Evolutionary conservation across 768 basidiomycete genomes (phyloP).

Genomic region (Paxillus ammoniavirescens): DNA sequence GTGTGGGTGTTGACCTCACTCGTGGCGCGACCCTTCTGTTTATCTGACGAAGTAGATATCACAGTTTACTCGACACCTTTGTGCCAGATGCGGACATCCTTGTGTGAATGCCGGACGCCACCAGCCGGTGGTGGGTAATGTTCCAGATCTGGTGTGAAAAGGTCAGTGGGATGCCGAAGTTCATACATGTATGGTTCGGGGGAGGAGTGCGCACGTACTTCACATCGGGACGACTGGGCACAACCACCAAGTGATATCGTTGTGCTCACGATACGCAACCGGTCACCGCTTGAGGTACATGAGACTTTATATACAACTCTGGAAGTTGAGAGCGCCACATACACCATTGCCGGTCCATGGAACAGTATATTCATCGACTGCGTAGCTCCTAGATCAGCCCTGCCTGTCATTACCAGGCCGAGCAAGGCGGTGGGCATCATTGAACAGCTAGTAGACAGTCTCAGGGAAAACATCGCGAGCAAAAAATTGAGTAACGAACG

Average conservation of each 20-base stretch:
- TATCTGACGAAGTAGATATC: neutral
- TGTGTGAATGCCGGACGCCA: slow-evolving; percentile 53
- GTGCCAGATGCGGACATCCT: slow-evolving; percentile 49
- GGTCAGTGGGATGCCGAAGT: neutral
- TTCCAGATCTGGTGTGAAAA: slow-evolving; percentile 52
- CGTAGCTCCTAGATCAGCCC: slow-evolving; percentile 39
- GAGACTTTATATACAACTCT: neutral
- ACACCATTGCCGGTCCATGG: slow-evolving; percentile 55
- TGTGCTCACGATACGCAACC: slow-evolving; percentile 49
- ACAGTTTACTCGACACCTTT: slow-evolving; percentile 16
- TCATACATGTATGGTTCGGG: no score
- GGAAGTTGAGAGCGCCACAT: neutral
- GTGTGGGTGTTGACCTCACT: no score
- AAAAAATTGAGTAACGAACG: slow-evolving; percentile 12
- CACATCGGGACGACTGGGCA: slow-evolving; percentile 46
- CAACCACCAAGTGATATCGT: slow-evolving; percentile 50
- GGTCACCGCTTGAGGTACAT: slow-evolving; percentile 40
- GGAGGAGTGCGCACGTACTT: slow-evolving; percentile 33
- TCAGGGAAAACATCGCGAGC: neutral
- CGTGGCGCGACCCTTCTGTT: no score
- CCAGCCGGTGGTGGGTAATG: slow-evolving; percentile 46
- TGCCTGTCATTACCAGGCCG: slow-evolving; percentile 24
- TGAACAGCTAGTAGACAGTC: slow-evolving; percentile 41
- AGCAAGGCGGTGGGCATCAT: slow-evolving; percentile 43
- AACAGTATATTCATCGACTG: slow-evolving; percentile 53